These are phyloP conservation scores for Moricandia arvensis DNA, from an alignment of 345 rosid genomes.

Conservation along the genomic window DNA sequence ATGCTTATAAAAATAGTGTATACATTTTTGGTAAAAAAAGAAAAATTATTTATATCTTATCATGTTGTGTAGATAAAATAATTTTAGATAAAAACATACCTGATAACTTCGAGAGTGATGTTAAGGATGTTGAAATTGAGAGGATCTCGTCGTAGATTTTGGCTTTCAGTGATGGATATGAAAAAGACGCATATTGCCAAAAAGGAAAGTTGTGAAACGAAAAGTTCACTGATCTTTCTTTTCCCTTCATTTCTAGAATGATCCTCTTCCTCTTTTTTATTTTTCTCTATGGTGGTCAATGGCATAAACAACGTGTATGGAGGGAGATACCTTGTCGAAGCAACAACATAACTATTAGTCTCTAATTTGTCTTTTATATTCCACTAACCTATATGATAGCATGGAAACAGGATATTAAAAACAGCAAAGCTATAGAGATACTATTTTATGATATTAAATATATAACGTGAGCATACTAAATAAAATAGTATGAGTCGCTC, in stretches of 20 bases:
- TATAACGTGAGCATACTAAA: no score
- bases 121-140: constrained; percentile 59
- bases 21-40: neutral
- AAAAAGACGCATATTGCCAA: constrained; percentile 46
- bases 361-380: neutral
- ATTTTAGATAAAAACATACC: constrained; percentile 35
- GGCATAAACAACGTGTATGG: neutral
- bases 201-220: constrained; percentile 47
- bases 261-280: neutral
- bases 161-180: constrained; percentile 50
- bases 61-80: neutral
- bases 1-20: neutral
- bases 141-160: constrained; percentile 50
- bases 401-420: no score
- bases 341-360: neutral
- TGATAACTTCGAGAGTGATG: constrained; percentile 58
- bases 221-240: neutral
- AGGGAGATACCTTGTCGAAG: neutral
- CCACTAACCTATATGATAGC: neutral
- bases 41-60: no score
- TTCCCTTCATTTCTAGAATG: neutral
- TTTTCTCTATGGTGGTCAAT: constrained; percentile 1
- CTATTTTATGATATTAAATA: no score
- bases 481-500: no score
- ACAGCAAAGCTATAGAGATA: no score